Conservation (phyloP, 345 rosid genomes). For the Syzygium jambos region DNA sequence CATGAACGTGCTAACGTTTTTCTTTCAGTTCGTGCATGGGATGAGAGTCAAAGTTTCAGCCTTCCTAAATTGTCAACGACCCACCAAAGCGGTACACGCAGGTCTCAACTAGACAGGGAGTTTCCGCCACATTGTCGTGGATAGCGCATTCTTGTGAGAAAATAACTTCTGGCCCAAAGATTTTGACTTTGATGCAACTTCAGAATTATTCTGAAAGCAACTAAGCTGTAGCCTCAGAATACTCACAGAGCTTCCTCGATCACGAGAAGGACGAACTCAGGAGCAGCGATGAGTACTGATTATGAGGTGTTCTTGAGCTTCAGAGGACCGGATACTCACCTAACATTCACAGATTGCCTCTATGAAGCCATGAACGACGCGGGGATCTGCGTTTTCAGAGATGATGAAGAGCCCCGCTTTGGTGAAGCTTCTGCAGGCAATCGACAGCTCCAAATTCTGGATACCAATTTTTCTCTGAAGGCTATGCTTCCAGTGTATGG, state of each 20-base stretch:
- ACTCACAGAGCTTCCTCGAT: neutral
- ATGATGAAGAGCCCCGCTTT: neutral
- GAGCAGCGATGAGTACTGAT: neutral
- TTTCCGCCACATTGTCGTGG: neutral
- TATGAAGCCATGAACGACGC: neutral
- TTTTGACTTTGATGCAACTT: neutral
- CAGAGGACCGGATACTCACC: neutral
- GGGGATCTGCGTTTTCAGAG: neutral
- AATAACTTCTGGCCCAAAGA: neutral
- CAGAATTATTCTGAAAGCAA: neutral
- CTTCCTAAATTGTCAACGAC: neutral
- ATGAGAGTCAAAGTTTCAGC: neutral
- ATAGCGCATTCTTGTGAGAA: neutral
- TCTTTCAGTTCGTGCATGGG: neutral
- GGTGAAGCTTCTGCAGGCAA: neutral
- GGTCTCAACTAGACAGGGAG: neutral
- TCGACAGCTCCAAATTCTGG: neutral
- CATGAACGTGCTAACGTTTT: neutral
- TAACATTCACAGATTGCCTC: neutral
- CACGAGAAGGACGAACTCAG: neutral
- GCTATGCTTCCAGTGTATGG: neutral
- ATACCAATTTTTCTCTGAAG: neutral
- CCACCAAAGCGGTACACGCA: neutral
- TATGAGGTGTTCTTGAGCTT: neutral
- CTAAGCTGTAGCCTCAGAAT: neutral